Conservation (phyloP, 805 yeast species). For the Komagataella mondaviorum region DNA sequence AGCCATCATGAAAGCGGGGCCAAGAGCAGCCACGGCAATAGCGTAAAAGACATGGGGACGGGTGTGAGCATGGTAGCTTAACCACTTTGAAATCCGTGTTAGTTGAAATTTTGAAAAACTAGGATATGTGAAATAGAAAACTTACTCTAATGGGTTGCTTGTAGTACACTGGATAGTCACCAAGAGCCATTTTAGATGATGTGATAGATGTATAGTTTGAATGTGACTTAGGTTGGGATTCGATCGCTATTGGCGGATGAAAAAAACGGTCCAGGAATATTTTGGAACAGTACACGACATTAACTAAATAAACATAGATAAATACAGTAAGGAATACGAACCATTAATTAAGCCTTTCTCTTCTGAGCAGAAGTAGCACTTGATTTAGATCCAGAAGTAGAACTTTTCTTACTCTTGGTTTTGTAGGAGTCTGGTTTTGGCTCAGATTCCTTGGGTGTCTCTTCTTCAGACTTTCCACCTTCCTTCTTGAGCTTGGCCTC, state of each 20-base stretch:
- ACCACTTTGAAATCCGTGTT: slow-evolving; percentile 30
- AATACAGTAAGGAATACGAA: background rate
- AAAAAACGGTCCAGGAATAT: background rate
- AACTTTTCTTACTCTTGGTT: background rate
- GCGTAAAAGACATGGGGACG: slow-evolving; percentile 66
- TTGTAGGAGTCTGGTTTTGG: background rate
- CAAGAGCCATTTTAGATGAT: slow-evolving; percentile 6
- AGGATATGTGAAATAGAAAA: slow-evolving; percentile 4
- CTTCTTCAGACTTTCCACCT: background rate
- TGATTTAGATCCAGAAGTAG: background rate
- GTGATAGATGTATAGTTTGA: background rate
- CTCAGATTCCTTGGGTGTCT: slow-evolving; percentile 1
- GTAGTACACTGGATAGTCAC: slow-evolving; percentile 36
- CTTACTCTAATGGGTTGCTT: slow-evolving; percentile 53
- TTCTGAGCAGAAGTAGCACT: background rate
- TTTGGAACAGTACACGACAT: background rate
- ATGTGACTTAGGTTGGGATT: background rate
- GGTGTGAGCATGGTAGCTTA: slow-evolving; percentile 62
- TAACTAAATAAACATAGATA: background rate
- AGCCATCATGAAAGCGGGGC: slow-evolving; percentile 48
- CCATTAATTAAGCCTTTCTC: background rate
- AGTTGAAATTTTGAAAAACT: background rate
- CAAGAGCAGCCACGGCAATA: slow-evolving; percentile 48
- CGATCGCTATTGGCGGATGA: background rate
- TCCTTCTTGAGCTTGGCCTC: slow-evolving; percentile 1